phyloP scores from a whole-genome alignment of 2,329 filamentous ascomycete genomes.

The Juglanconis juglandina region DNA sequence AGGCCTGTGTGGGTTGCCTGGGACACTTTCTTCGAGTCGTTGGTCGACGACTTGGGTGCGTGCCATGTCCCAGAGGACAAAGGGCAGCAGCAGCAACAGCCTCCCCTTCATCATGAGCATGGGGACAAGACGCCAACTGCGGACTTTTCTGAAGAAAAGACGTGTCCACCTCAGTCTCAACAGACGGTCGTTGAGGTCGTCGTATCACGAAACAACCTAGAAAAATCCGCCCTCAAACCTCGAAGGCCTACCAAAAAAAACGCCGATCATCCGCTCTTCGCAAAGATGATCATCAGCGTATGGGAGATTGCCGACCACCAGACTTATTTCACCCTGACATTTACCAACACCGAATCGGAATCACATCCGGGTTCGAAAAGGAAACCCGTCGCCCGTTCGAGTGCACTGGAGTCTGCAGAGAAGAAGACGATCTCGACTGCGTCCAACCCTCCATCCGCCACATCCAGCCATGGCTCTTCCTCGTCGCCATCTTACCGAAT shows the following conservation, averaged over 20 bases:
- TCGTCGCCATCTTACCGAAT: conserved; percentile 42
- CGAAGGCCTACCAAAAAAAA: conserved; percentile 32
- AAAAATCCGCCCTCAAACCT: conserved; percentile 36
- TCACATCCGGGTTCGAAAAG: conserved; percentile 31
- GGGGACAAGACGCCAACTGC: conserved; percentile 6
- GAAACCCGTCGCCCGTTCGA: conserved; percentile 37
- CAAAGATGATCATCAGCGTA: conserved; percentile 74
- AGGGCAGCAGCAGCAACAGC: conserved; percentile 18
- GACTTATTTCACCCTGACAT: conserved; percentile 71
- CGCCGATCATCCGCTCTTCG: conserved; percentile 46
- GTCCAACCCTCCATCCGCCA: conserved; percentile 43
- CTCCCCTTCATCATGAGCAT: background rate
- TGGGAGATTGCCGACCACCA: conserved; percentile 67
- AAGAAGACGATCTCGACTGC: conserved; percentile 40
- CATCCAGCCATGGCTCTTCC: conserved; percentile 44
- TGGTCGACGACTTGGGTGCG: conserved; percentile 41
- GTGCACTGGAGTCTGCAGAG: conserved; percentile 44
- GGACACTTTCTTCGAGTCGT: conserved; percentile 55
- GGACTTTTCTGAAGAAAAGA: conserved; percentile 8
- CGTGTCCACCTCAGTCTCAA: conserved; percentile 14
- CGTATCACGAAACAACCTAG: conserved; percentile 49
- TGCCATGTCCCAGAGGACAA: background rate
- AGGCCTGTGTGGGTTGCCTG: conserved; percentile 56
- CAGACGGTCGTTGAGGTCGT: conserved; percentile 66
- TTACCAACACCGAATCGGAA: conserved; percentile 57